Conservation (phyloP, 2,329 filamentous ascomycete species). For the Tolypocladium pustulatum region DNA sequence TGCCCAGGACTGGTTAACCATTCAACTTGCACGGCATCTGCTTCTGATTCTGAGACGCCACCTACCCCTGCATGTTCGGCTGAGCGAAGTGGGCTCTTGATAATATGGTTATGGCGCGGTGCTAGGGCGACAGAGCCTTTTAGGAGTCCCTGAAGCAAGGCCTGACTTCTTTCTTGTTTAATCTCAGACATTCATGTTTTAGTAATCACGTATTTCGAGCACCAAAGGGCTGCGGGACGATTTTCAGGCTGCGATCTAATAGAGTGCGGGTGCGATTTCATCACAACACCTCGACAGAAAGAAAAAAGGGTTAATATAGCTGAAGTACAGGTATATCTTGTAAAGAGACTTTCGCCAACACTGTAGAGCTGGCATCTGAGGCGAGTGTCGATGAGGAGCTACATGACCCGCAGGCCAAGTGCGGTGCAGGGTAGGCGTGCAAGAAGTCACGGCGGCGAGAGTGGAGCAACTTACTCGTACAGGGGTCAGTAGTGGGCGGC, state of each 20-base stretch:
- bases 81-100: not conserved
- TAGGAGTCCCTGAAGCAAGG: no score
- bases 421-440: not conserved
- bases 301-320: no score
- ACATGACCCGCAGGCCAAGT: not conserved
- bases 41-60: not conserved
- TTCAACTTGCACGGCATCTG: no score
- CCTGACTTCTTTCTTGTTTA: no score
- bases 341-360: no score
- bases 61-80: not conserved
- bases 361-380: not conserved
- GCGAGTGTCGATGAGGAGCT: not conserved
- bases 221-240: no score
- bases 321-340: not conserved
- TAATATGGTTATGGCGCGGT: no score
- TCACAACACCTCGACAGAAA: no score
- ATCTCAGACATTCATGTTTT: no score
- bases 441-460: not conserved
- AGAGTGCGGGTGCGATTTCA: no score
- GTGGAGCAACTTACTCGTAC: not conserved
- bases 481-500: not conserved
- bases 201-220: no score
- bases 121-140: not conserved
- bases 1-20: constrained; percentile 1
- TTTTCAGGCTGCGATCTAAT: no score